phyloP scores from a whole-genome alignment of 2,329 filamentous ascomycete species.

The Colletotrichum euphorbiae region DNA sequence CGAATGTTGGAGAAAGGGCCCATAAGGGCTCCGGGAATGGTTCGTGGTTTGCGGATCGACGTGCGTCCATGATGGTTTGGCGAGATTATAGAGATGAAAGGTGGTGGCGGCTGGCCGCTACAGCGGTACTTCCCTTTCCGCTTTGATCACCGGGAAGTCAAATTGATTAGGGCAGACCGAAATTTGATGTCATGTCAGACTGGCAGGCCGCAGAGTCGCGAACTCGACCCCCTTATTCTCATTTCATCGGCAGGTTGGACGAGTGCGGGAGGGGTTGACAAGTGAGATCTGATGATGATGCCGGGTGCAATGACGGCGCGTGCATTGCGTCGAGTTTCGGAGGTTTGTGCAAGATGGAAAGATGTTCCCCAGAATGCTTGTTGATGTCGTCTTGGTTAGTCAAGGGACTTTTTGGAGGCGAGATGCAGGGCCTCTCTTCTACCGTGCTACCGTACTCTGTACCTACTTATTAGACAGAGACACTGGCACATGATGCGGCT shows the following conservation, averaged over 20 bases:
- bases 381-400: neutral
- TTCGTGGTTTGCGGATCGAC: neutral
- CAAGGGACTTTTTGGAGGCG: neutral
- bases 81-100: constrained; percentile 20
- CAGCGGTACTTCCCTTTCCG: constrained; percentile 33
- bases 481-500: constrained; percentile 37
- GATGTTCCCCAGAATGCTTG: neutral
- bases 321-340: neutral
- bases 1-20: constrained; percentile 21
- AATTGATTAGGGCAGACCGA: constrained; percentile 38
- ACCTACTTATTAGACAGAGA: constrained; percentile 20
- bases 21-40: constrained; percentile 27
- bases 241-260: neutral
- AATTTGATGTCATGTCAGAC: constrained; percentile 39
- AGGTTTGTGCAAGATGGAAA: neutral
- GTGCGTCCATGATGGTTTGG: constrained; percentile 4
- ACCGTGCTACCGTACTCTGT: neutral
- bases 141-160: constrained; percentile 39
- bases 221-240: constrained; percentile 24
- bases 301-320: neutral
- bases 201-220: constrained; percentile 27
- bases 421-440: constrained; percentile 24
- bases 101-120: constrained; percentile 29
- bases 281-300: constrained; percentile 24
- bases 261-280: constrained; percentile 21